Base-by-base conservation (phyloP, 352 stramenopile species). In the Pythium phragmiticola region DNA sequence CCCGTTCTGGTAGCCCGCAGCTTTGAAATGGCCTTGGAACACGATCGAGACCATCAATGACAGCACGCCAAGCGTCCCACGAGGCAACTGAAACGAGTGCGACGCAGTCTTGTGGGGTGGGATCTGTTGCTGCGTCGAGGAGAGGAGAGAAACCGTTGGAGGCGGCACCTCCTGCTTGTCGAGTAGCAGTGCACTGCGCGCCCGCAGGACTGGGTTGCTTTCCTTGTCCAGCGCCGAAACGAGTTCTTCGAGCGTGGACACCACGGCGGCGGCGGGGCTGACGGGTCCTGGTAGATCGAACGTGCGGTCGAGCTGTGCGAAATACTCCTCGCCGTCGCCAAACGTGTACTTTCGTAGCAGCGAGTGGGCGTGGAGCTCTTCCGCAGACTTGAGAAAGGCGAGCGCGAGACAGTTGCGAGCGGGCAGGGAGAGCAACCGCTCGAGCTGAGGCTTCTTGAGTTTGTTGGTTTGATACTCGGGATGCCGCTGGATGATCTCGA, bases 1-100 rank as follows among this genome's bases (percentile, higher is more conserved):
- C 21, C 85, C 85, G 36, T 89, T 88, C 57, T 94, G 76, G 60
- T 94, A 91, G 0, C 82, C 81, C 5, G 79, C 61, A 0, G 76
- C 80, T 21, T 77, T 78, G 72, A 94, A 94, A 61, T 89, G 79
- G 2, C 82, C 84, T 50, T 90, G 83, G 21, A 92, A 92, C 9
- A 88, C 75, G 11, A 90, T 70, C 0, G 83, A 90, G 14, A 88
- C 69, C 1, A 66, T 79, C 23, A 92, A 53, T 14, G 76, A 72
- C 7, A 92, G 57, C 5, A 88, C 77, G 13, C 73, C 83, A 6
- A 82, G 54, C 0, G 62, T 57, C 3, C 43, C 43, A 12, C 60
- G 68, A 0, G 79, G 80, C 19, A 92, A 57, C n/a, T 73, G 72
- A 30, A 92, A 90, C 12, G 71, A 79, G 61, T 92, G 79, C 1